Evolutionary conservation across 2,329 filamentous ascomycete species (phyloP).

Genomic region (Ascochyta pisi): DNA sequence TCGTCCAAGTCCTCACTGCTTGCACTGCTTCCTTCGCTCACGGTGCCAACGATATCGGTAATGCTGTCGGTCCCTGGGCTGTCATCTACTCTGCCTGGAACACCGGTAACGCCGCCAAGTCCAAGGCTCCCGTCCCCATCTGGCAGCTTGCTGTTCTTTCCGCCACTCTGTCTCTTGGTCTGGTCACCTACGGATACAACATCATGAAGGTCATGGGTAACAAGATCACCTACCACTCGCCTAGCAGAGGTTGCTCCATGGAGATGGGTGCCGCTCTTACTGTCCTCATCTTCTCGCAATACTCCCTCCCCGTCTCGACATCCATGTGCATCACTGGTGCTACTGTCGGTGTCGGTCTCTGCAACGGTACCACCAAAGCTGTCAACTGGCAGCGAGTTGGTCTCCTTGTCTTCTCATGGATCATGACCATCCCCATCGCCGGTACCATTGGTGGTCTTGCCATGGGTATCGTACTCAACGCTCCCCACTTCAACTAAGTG

Average conservation of each 20-base stretch:
- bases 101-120: constrained; percentile 67
- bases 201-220: constrained; percentile 90
- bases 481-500: constrained; percentile 58
- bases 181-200: constrained; percentile 80
- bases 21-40: constrained; percentile 59
- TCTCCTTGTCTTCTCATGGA: constrained; percentile 71
- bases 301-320: constrained; percentile 75
- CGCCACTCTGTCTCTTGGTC: constrained; percentile 66
- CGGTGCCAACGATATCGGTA: constrained; percentile 71
- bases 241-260: constrained; percentile 69
- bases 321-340: constrained; percentile 77
- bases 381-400: constrained; percentile 76
- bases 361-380: constrained; percentile 74
- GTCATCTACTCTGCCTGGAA: constrained; percentile 48
- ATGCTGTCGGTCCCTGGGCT: constrained; percentile 48
- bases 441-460: constrained; percentile 60
- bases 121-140: constrained; percentile 71
- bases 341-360: constrained; percentile 78
- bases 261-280: constrained; percentile 81
- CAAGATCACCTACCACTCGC: constrained; percentile 76
- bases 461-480: constrained; percentile 62
- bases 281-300: constrained; percentile 77
- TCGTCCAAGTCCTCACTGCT: constrained; percentile 60
- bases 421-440: constrained; percentile 67
- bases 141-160: constrained; percentile 79